Evolutionary conservation across 2,329 filamentous ascomycete species (phyloP).

Genomic region (Hawksworthiomyces lignivorus): DNA sequence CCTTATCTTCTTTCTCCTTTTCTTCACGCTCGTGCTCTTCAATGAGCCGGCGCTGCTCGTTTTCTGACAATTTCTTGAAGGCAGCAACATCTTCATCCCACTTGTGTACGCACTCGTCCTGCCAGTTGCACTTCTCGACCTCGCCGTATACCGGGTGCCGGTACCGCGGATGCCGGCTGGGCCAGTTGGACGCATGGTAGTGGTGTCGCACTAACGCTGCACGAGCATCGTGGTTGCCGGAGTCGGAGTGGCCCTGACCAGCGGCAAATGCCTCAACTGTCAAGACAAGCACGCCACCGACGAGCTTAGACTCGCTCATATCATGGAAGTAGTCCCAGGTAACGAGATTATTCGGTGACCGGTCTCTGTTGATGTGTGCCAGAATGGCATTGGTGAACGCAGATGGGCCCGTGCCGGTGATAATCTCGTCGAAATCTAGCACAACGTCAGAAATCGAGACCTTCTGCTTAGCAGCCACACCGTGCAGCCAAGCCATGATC

Average conservation of each 20-base stretch:
- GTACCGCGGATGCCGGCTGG: slow-evolving; percentile 56
- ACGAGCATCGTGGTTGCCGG: slow-evolving; percentile 59
- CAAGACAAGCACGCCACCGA: slow-evolving; percentile 57
- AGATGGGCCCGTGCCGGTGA: slow-evolving; percentile 64
- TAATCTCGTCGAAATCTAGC: slow-evolving; percentile 65
- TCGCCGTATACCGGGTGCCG: slow-evolving; percentile 62
- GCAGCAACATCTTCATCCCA: slow-evolving; percentile 59
- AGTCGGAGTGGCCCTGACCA: slow-evolving; percentile 65
- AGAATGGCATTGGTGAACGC: slow-evolving; percentile 61
- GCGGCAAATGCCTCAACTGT: slow-evolving; percentile 67
- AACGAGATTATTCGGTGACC: slow-evolving; percentile 33
- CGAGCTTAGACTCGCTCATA: slow-evolving; percentile 56
- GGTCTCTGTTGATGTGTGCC: slow-evolving; percentile 50
- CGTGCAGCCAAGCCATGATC: slow-evolving; percentile 58
- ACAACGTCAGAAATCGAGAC: slow-evolving; percentile 52
- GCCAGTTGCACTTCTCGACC: slow-evolving; percentile 66
- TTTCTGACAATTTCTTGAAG: slow-evolving; percentile 50
- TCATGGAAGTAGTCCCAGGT: slow-evolving; percentile 60
- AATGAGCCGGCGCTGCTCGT: slow-evolving; percentile 48
- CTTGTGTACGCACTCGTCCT: slow-evolving; percentile 51
- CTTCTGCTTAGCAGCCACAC: slow-evolving; percentile 50
- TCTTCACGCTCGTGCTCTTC: slow-evolving; percentile 26
- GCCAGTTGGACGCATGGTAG: slow-evolving; percentile 69
- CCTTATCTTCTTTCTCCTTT: slow-evolving; percentile 21
- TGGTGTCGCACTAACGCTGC: slow-evolving; percentile 65